A percentile compares a stretch with the other conserved stretches of the same genome.
phyloP scores from a whole-genome alignment of 352 stramenopile genomes.

The Elongisporangium undulatum region DNA sequence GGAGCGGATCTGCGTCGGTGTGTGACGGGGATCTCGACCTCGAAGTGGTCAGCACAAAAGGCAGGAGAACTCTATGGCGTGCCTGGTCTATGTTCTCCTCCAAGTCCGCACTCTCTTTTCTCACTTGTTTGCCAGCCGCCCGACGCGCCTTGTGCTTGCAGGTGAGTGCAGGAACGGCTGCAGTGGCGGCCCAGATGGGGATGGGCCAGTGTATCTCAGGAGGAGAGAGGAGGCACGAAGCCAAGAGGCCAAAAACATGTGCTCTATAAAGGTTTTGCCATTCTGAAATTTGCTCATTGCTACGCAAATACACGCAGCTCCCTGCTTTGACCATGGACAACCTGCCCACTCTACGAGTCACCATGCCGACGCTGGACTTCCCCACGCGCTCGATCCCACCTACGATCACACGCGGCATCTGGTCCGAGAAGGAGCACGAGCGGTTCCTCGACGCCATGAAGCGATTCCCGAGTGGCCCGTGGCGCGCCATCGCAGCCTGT shows the following conservation, averaged over 20 bases:
- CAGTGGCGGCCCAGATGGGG: neutral
- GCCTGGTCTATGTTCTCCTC: neutral
- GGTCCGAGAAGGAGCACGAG: constrained; percentile 74
- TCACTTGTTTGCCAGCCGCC: neutral
- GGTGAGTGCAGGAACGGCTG: neutral
- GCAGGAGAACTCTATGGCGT: neutral
- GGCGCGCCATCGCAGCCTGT: constrained; percentile 67
- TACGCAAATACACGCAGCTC: neutral
- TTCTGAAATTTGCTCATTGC: neutral
- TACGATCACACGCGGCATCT: constrained; percentile 58
- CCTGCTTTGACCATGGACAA: neutral
- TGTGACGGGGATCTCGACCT: neutral
- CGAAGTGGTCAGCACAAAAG: neutral
- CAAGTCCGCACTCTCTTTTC: neutral
- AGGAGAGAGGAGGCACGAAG: neutral
- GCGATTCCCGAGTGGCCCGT: constrained; percentile 67
- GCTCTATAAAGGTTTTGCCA: neutral
- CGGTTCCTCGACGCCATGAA: constrained; percentile 83
- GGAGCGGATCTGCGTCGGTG: neutral
- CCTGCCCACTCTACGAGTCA: neutral
- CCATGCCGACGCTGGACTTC: constrained; percentile 2
- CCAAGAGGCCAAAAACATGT: neutral
- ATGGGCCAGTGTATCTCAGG: neutral
- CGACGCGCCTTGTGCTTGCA: neutral
- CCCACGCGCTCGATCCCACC: constrained; percentile 8